Evolutionary conservation across 2,329 filamentous ascomycete genomes (phyloP).

Genomic region (Metarhizium brunneum): DNA sequence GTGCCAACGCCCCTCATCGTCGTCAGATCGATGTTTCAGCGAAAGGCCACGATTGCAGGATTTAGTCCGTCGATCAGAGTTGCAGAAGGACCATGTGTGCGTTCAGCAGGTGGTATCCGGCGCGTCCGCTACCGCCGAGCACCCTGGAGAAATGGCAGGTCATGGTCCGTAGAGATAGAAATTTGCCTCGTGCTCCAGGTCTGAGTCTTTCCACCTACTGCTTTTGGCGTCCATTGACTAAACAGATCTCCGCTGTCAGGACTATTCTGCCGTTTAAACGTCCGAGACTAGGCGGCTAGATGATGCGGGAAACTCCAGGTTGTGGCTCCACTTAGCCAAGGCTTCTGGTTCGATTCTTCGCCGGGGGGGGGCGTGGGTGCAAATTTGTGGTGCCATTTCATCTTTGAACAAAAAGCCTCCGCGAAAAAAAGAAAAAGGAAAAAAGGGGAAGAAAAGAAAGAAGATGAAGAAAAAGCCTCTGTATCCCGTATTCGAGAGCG

Average conservation of each 20-base stretch:
- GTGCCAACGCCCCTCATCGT: no score
- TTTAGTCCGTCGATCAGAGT: neutral
- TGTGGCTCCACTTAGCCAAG: neutral
- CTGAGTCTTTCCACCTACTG: neutral
- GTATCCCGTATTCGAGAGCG: neutral
- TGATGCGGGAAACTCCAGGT: neutral
- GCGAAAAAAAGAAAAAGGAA: neutral
- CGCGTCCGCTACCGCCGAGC: neutral
- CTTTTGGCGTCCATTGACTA: neutral
- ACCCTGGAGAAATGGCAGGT: neutral
- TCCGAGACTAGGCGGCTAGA: neutral
- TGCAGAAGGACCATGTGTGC: neutral
- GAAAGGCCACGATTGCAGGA: neutral
- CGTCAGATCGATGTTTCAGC: neutral
- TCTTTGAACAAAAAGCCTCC: neutral
- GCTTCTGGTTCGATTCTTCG: neutral
- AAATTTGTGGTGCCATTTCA: neutral
- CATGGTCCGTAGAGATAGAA: neutral
- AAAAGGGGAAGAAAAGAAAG: neutral
- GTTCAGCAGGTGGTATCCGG: slow-evolving; percentile 2
- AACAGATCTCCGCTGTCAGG: neutral
- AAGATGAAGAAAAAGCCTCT: no score
- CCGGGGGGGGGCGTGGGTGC: neutral
- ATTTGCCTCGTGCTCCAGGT: neutral
- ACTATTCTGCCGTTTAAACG: neutral